phyloP scores from a whole-genome alignment of 1,284 basidiomycete species.

The Cutaneotrichosporon dermatis region DNA sequence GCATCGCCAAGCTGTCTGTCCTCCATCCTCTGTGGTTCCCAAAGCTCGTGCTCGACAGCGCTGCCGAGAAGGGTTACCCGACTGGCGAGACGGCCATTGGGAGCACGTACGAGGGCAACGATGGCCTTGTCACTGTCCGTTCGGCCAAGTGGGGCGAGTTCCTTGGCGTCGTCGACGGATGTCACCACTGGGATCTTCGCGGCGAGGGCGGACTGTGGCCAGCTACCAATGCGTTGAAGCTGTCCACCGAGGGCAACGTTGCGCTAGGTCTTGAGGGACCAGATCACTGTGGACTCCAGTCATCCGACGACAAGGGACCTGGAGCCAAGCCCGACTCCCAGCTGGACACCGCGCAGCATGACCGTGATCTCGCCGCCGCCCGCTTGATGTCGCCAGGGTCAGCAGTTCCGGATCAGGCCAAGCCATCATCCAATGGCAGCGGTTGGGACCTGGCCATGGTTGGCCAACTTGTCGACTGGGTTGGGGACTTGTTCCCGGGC shows the following conservation, averaged over 20 bases:
- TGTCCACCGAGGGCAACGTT: constrained; percentile 24
- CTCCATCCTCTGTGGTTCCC: constrained; percentile 97
- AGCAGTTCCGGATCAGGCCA: neutral
- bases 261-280: constrained; percentile 7
- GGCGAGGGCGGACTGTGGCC: constrained; percentile 60
- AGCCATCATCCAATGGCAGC: neutral
- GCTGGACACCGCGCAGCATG: constrained; percentile 14
- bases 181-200: constrained; percentile 95
- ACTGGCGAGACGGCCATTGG: constrained; percentile 56
- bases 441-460: constrained; percentile 46
- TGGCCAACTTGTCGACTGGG: constrained; percentile 49
- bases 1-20: constrained; percentile 63
- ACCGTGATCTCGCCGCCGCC: constrained; percentile 18
- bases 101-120: constrained; percentile 73
- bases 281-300: neutral
- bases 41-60: constrained; percentile 80
- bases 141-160: constrained; percentile 92
- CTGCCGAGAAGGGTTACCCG: constrained; percentile 54
- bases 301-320: constrained; percentile 6
- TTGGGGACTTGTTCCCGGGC: constrained; percentile 43
- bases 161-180: constrained; percentile 80
- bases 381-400: constrained; percentile 16
- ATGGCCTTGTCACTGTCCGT: constrained; percentile 85
- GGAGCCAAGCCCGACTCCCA: constrained; percentile 10
- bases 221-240: constrained; percentile 24